A percentile compares a stretch with the other conserved stretches of the same genome.
Conservation (phyloP, 2,329 filamentous ascomycete species). For the Neoscytalidium dimidiatum region DNA sequence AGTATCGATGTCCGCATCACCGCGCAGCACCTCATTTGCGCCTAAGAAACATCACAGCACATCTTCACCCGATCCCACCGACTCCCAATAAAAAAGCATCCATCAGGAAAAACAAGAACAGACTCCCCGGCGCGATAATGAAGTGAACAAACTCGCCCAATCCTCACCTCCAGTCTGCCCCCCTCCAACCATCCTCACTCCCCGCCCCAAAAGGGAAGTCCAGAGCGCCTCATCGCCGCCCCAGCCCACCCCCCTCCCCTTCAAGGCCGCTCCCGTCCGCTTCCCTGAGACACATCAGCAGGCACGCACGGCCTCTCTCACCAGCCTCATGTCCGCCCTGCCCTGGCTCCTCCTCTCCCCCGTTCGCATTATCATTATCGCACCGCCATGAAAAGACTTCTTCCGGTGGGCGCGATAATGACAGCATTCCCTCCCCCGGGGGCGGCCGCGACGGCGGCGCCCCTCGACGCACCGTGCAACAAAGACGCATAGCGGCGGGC, state of each 20-base stretch:
- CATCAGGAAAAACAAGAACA: neutral
- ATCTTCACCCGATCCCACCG: too few species aligned
- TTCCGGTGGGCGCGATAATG: conserved; percentile 6
- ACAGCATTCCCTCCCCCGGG: neutral
- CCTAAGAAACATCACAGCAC: too few species aligned
- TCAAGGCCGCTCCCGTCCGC: neutral
- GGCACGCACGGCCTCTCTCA: neutral
- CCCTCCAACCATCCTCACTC: neutral
- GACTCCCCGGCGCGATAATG: too few species aligned
- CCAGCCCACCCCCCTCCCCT: neutral
- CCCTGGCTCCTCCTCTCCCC: neutral
- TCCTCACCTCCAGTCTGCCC: neutral
- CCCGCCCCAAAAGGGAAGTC: neutral
- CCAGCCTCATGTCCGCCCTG: neutral
- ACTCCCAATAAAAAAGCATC: neutral
- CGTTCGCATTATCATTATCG: too few species aligned
- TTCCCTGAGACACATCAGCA: conserved; percentile 6
- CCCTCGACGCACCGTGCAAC: neutral
- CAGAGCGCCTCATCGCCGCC: neutral
- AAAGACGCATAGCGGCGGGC: neutral
- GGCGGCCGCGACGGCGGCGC: too few species aligned
- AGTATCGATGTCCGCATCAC: neutral
- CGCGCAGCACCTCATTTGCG: neutral
- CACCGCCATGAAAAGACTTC: neutral
- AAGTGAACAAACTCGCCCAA: neutral